Evolutionary conservation across 495 filamentous ascomycete species (phyloP).

Genomic region (Xylaria nigripes): DNA sequence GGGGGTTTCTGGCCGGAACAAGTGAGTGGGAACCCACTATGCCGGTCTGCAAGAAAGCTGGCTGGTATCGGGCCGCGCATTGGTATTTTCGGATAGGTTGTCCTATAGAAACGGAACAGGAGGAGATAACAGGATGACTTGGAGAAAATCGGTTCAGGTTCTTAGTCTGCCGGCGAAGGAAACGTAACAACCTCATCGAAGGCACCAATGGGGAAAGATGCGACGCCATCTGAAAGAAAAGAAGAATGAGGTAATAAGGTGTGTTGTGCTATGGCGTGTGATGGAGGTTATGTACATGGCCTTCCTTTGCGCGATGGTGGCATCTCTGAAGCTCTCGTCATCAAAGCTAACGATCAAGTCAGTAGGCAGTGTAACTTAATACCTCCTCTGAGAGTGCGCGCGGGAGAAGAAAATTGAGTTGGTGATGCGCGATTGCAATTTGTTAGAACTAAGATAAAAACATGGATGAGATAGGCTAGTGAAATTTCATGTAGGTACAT

Average conservation of each 20-base stretch:
- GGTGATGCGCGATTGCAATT: background rate
- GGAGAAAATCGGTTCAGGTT: conserved; percentile 41
- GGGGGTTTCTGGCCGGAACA: conserved; percentile 20
- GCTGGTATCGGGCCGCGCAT: conserved; percentile 20
- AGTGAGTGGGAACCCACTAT: conserved; percentile 39
- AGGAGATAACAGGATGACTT: conserved; percentile 27
- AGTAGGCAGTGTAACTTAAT: background rate
- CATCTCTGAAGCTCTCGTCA: conserved; percentile 6
- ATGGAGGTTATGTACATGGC: conserved; percentile 11
- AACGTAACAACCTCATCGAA: conserved; percentile 52
- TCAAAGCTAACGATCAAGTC: background rate
- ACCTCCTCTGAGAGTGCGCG: background rate
- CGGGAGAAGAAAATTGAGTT: background rate
- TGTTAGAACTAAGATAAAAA: background rate
- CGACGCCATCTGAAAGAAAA: conserved; percentile 19
- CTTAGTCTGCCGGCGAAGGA: conserved; percentile 54
- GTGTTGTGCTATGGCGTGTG: background rate
- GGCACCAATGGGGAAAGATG: conserved; percentile 36
- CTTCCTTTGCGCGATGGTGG: conserved; percentile 3
- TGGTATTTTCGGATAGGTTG: conserved; percentile 9
- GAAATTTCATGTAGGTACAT: no score
- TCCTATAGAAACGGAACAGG: conserved; percentile 12
- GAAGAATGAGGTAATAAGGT: background rate
- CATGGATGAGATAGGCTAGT: background rate
- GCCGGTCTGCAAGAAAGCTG: conserved; percentile 32